phyloP scores from a whole-genome alignment of 495 filamentous ascomycete genomes.

The Hypoxylon trugodes region DNA sequence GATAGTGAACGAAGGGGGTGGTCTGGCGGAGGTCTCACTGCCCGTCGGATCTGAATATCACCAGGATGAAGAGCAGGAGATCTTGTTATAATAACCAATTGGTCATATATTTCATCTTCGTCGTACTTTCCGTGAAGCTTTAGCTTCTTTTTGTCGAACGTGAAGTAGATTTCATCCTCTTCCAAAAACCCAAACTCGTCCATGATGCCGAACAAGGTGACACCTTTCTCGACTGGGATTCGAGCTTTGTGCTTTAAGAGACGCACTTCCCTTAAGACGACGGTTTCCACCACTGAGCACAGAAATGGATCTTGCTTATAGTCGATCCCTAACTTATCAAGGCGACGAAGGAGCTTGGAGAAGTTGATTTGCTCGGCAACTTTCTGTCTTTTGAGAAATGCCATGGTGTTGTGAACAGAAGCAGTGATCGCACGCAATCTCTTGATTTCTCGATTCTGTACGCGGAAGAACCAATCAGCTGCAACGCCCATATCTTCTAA shows the following conservation, averaged over 20 bases:
- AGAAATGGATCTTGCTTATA: slow-evolving; percentile 74
- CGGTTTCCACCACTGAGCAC: slow-evolving; percentile 67
- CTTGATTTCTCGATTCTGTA: slow-evolving; percentile 66
- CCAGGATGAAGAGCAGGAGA: slow-evolving; percentile 82
- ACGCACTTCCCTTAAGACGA: slow-evolving; percentile 70
- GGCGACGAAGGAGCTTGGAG: slow-evolving; percentile 63
- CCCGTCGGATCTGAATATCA: slow-evolving; percentile 72
- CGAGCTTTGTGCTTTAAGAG: slow-evolving; percentile 78
- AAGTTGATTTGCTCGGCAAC: slow-evolving; percentile 64
- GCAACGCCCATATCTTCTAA: slow-evolving; percentile 74
- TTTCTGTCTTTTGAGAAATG: slow-evolving; percentile 65
- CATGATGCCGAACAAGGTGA: slow-evolving; percentile 81
- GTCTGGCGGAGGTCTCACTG: slow-evolving; percentile 59
- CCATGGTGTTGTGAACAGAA: slow-evolving; percentile 64
- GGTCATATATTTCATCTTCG: slow-evolving; percentile 24
- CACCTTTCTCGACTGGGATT: slow-evolving; percentile 72
- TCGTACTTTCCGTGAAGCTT: slow-evolving; percentile 27
- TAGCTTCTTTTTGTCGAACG: slow-evolving; percentile 47
- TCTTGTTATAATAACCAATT: slow-evolving; percentile 66
- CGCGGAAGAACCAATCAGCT: slow-evolving; percentile 62
- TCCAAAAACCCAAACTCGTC: slow-evolving; percentile 77
- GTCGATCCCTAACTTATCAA: slow-evolving; percentile 61
- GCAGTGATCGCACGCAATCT: slow-evolving; percentile 64
- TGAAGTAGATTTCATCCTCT: slow-evolving; percentile 72
- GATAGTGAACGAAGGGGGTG: slow-evolving; percentile 66